Evolutionary conservation across 2,329 filamentous ascomycete genomes (phyloP).

Genomic region (Trichoderma atrobrunneum): DNA sequence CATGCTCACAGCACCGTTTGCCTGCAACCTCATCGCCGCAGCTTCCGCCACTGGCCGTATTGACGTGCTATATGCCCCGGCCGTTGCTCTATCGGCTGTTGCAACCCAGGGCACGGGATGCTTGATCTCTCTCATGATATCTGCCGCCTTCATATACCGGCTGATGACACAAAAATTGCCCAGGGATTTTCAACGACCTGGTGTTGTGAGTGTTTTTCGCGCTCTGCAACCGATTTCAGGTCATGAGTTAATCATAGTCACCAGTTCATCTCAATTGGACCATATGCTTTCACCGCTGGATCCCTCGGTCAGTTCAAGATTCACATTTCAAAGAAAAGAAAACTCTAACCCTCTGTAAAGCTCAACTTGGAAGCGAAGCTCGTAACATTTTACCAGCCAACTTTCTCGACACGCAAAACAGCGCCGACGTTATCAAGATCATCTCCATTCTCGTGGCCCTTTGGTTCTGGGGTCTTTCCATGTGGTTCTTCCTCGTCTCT

Average conservation of each 20-base stretch:
- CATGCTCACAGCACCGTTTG: conserved; percentile 72
- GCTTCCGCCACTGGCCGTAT: conserved; percentile 26
- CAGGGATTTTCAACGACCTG: conserved; percentile 69
- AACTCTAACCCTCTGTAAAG: conserved; percentile 21
- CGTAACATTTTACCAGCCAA: conserved; percentile 41
- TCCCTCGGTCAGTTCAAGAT: conserved; percentile 32
- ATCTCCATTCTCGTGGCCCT: conserved; percentile 62
- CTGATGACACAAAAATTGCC: conserved; percentile 87
- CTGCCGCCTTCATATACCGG: conserved; percentile 78
- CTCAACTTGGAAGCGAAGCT: conserved; percentile 46
- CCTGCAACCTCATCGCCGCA: conserved; percentile 53
- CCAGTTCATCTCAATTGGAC: conserved; percentile 76
- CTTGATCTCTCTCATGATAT: conserved; percentile 70
- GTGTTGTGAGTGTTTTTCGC: conserved; percentile 51
- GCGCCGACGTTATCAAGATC: conserved; percentile 45
- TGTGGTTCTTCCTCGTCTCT: conserved; percentile 82
- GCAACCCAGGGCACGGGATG: conserved; percentile 55
- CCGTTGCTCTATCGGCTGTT: conserved; percentile 49
- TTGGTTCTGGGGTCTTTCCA: conserved; percentile 79
- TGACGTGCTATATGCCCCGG: conserved; percentile 37
- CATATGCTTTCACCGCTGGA: conserved; percentile 58
- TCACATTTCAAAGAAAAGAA: background rate
- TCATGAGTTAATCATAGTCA: background rate
- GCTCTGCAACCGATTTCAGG: background rate
- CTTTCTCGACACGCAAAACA: conserved; percentile 42